Evolutionary conservation across 177 flowering plant genomes (phyloP).

Genomic region (Vitis hybrid): DNA sequence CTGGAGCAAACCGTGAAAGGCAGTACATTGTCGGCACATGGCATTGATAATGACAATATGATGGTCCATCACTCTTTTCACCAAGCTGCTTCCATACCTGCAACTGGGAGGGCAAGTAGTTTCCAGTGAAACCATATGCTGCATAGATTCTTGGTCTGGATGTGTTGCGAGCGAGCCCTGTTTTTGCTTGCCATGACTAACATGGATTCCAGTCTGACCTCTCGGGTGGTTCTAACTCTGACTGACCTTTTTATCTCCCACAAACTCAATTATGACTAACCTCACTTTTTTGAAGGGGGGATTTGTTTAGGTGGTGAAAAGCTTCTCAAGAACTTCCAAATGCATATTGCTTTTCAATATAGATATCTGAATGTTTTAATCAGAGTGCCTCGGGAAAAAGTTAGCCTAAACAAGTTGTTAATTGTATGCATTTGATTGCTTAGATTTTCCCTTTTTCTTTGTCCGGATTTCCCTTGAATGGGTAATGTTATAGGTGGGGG

Average conservation of each 20-base stretch:
- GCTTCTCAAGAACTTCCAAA: slow-evolving; percentile 6
- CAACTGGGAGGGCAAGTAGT: slow-evolving; percentile 40
- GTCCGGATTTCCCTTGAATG: neutral
- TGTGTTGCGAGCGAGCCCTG: slow-evolving; percentile 65
- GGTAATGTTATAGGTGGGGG: neutral
- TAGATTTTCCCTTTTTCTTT: neutral
- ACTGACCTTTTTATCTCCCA: slow-evolving; percentile 13
- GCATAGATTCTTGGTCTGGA: slow-evolving; percentile 25
- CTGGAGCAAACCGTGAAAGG: slow-evolving; percentile 65
- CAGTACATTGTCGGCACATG: slow-evolving; percentile 24
- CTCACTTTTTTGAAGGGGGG: slow-evolving; percentile 9
- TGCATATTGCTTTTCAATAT: neutral
- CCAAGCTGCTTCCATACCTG: slow-evolving; percentile 52
- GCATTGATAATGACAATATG: slow-evolving; percentile 27
- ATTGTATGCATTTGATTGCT: neutral
- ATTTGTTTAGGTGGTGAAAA: slow-evolving; percentile 17
- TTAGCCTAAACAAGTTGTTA: neutral
- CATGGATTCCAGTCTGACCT: slow-evolving; percentile 35
- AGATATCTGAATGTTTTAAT: neutral
- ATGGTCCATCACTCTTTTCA: slow-evolving; percentile 39
- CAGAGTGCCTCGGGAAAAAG: neutral
- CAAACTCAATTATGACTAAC: slow-evolving; percentile 13
- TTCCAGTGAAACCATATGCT: slow-evolving; percentile 39
- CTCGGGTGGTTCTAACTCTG: slow-evolving; percentile 22
- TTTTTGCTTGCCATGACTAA: slow-evolving; percentile 66